Evolutionary conservation across 805 yeast genomes (phyloP).

Genomic region (Pichia californica): DNA sequence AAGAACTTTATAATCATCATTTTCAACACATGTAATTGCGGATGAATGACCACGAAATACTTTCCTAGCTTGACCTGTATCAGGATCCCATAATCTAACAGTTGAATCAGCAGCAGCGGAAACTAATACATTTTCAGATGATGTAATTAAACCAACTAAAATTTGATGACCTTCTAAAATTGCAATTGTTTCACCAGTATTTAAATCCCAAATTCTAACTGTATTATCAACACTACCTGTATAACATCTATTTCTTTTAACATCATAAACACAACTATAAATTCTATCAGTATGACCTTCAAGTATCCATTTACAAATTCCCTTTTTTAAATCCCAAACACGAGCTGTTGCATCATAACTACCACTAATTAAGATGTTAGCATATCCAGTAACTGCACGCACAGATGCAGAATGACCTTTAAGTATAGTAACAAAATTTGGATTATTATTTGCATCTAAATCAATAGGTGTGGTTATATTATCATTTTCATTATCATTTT

Average conservation of each 20-base stretch:
- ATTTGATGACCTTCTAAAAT: conserved; percentile 84
- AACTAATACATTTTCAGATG: conserved; percentile 69
- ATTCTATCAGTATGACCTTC: conserved; percentile 84
- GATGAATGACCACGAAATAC: conserved; percentile 75
- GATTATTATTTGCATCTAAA: conserved; percentile 40
- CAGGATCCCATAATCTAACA: conserved; percentile 88
- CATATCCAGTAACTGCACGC: conserved; percentile 81
- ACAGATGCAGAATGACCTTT: conserved; percentile 77
- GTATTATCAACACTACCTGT: conserved; percentile 90
- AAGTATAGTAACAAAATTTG: conserved; percentile 61
- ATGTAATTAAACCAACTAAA: conserved; percentile 78
- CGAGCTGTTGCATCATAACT: conserved; percentile 86
- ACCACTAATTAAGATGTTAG: conserved; percentile 78
- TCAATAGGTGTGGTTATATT: conserved; percentile 21
- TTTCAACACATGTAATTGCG: conserved; percentile 91
- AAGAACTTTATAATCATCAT: conserved; percentile 74
- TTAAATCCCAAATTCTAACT: conserved; percentile 84
- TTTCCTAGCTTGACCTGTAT: conserved; percentile 56
- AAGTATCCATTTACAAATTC: conserved; percentile 64
- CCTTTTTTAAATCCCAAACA: conserved; percentile 83
- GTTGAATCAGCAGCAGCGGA: conserved; percentile 97
- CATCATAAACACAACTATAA: conserved; percentile 82
- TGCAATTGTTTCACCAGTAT: conserved; percentile 61
- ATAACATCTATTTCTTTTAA: conserved; percentile 68
- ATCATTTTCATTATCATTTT: conserved; percentile 9